Base-by-base conservation (phyloP, 2,329 filamentous ascomycete genomes). In the Ceratocystis alfenasii region DNA sequence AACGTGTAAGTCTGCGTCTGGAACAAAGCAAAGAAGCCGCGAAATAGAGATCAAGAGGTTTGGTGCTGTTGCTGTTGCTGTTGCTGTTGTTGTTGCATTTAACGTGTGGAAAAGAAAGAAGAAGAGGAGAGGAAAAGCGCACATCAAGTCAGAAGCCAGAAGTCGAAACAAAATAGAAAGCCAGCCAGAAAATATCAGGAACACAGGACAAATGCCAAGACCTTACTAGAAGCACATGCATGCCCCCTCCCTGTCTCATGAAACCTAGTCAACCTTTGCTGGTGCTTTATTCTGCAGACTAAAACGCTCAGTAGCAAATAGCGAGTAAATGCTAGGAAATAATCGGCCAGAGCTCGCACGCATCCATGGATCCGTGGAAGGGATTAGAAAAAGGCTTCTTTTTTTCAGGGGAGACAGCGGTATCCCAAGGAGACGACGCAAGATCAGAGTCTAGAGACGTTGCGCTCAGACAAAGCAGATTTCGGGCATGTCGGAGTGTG, bases 261-360 rank as follows among this genome's bases (percentile, higher is more conserved):
- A 59, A 59, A 59, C 55, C 55, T 59, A 59, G 55, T n/a, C 55
- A n/a, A n/a, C 28, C 55, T 59, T 10, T 33, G 6, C 30, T 57
- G 53, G 53, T 50, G 45, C 20, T 33, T 30, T 30, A 17, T 57
- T 33, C 25, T 36, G 25, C 20, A n/a, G 28, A 25, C 55, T 36
- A 59, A 59, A 57, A 59, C 55, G 55, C 55, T 59, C 55, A 59
- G 15, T 59, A 36, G 55, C 55, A 33, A 59, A 59, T 59, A 36
- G 48, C n/a, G 7, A 53, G 48, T 25, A 53, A 22, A 59, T 59
- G 55, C 55, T 30, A 28, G 28, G 36, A 15, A 59, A 59, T 59
- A 59, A 33, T 59, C 28, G 17, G 55, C 55, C 55, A n/a, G 55
- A 25, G 33, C 55, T 33, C 5, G 17, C 55, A 59, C 5, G 17